Evolutionary conservation across 1,139 yeast genomes (phyloP).

Genomic region (Nakaseomyces nivariensis): DNA sequence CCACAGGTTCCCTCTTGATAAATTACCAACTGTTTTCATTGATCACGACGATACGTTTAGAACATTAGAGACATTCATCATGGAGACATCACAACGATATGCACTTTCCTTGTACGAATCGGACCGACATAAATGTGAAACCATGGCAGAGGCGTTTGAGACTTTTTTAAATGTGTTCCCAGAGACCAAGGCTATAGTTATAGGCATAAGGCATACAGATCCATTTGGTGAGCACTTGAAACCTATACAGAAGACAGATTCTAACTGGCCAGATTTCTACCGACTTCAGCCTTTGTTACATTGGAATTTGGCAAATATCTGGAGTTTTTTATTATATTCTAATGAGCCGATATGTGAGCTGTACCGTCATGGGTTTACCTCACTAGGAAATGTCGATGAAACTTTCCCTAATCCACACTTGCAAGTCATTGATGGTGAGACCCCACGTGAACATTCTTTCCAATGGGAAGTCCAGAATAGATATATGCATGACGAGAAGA

Average conservation of each 20-base stretch:
- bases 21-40: slow-evolving; percentile 26
- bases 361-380: slow-evolving; percentile 27
- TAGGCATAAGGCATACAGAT: slow-evolving; percentile 29
- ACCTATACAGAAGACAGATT: slow-evolving; percentile 27
- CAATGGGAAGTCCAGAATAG: slow-evolving; percentile 22
- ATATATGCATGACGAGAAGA: slow-evolving; percentile 5
- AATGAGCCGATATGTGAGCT: slow-evolving; percentile 29
- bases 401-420: slow-evolving; percentile 28
- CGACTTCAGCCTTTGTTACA: slow-evolving; percentile 29
- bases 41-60: slow-evolving; percentile 24
- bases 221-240: slow-evolving; percentile 24
- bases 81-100: slow-evolving; percentile 19
- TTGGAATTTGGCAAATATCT: slow-evolving; percentile 27
- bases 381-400: slow-evolving; percentile 24
- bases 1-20: slow-evolving; percentile 21
- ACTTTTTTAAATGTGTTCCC: slow-evolving; percentile 19
- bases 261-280: slow-evolving; percentile 28
- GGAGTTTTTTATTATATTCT: slow-evolving; percentile 29
- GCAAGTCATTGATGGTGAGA: slow-evolving; percentile 3
- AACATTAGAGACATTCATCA: slow-evolving; percentile 22
- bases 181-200: slow-evolving; percentile 24
- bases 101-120: slow-evolving; percentile 25
- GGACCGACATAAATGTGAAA: slow-evolving; percentile 6
- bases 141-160: slow-evolving; percentile 26
- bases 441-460: slow-evolving; percentile 10